A percentile compares a stretch with the other conserved stretches of the same genome.
Conservation (phyloP, 768 basidiomycete species). For the Boletus vermiculosoides region DNA sequence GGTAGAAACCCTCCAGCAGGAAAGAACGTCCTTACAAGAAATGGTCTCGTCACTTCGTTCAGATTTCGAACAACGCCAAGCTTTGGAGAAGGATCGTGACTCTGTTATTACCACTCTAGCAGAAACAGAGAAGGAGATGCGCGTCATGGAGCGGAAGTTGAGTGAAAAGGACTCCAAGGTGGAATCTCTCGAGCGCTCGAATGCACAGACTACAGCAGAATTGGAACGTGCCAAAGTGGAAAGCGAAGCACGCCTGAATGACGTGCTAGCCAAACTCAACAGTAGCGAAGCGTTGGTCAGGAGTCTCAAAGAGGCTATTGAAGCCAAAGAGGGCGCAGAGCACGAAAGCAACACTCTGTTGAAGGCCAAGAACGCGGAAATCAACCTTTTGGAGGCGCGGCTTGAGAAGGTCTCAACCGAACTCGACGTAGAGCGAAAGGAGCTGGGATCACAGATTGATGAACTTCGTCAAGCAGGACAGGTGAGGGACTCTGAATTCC, state of each 20-base stretch:
- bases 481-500: slow-evolving; percentile 40
- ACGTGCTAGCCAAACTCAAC: slow-evolving; percentile 45
- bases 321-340: slow-evolving; percentile 49
- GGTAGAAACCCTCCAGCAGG: slow-evolving; percentile 64
- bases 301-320: slow-evolving; percentile 52
- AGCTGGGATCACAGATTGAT: slow-evolving; percentile 73
- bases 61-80: slow-evolving; percentile 25
- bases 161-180: slow-evolving; percentile 45
- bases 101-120: slow-evolving; percentile 38
- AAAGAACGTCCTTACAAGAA: slow-evolving; percentile 59
- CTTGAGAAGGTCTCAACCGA: slow-evolving; percentile 46
- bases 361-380: slow-evolving; percentile 58
- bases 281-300: slow-evolving; percentile 43
- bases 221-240: slow-evolving; percentile 49
- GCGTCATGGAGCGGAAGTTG: slow-evolving; percentile 41
- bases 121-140: slow-evolving; percentile 44
- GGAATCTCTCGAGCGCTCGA: slow-evolving; percentile 47
- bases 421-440: slow-evolving; percentile 57
- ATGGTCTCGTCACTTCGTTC: slow-evolving; percentile 25
- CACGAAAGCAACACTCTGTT: slow-evolving; percentile 50
- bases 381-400: slow-evolving; percentile 51
- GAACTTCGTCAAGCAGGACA: slow-evolving; percentile 87
- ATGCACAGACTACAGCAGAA: slow-evolving; percentile 37
- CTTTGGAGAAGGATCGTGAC: slow-evolving; percentile 45
- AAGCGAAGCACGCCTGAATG: slow-evolving; percentile 40